Percentiles rank a stretch among this genome's conserved stretches.
phyloP scores from a whole-genome alignment of 768 basidiomycete species.

The Tricholoma bakamatsutake region DNA sequence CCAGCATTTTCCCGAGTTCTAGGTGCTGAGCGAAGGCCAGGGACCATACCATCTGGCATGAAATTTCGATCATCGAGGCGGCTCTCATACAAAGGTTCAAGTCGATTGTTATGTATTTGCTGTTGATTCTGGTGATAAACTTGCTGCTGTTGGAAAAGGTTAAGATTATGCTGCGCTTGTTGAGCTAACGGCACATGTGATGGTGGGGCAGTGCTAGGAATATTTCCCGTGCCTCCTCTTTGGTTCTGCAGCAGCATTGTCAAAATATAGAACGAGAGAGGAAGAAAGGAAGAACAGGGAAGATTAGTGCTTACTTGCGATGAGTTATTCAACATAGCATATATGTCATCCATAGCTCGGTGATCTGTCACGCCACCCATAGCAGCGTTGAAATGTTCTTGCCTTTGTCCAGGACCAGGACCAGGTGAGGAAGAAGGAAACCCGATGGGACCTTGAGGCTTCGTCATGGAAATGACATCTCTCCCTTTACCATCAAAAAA shows the following conservation, averaged over 20 bases:
- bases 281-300: background rate
- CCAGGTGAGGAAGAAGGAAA: conserved; percentile 41
- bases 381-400: conserved; percentile 35
- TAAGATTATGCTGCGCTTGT: conserved; percentile 32
- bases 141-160: conserved; percentile 33
- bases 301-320: conserved; percentile 48
- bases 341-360: conserved; percentile 72
- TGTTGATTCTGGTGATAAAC: conserved; percentile 36
- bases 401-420: conserved; percentile 33
- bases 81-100: conserved; percentile 69
- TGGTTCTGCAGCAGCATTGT: conserved; percentile 20
- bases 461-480: conserved; percentile 32
- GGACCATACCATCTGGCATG: conserved; percentile 81
- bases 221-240: conserved; percentile 20
- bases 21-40: conserved; percentile 66
- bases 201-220: conserved; percentile 17
- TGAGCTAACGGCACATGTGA: conserved; percentile 26
- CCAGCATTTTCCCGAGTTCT: conserved; percentile 51
- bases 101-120: conserved; percentile 40
- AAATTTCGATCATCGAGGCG: conserved; percentile 73
- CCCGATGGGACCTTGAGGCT: conserved; percentile 31
- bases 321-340: conserved; percentile 75
- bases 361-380: conserved; percentile 39
- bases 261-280: background rate
- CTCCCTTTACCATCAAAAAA: conserved; percentile 76